Evolutionary conservation across 768 basidiomycete genomes (phyloP).

Genomic region (Rhodotorula diobovata): DNA sequence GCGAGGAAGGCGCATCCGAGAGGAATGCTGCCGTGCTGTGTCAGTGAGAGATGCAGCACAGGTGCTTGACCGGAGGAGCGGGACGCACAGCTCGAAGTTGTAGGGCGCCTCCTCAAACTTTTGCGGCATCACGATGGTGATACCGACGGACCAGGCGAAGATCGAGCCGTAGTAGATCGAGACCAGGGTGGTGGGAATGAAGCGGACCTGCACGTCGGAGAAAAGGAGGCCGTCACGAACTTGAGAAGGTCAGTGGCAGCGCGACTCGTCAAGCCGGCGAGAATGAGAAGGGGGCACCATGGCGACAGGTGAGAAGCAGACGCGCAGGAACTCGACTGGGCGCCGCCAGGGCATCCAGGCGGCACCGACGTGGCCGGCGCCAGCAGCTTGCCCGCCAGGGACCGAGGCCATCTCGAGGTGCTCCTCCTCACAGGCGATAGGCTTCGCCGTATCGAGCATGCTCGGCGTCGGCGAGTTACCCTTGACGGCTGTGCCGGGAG

Average conservation of each 20-base stretch:
- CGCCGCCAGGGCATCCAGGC: conserved; percentile 43
- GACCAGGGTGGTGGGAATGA: conserved; percentile 31
- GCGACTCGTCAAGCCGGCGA: too few relatives aligned
- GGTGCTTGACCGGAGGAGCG: too few relatives aligned
- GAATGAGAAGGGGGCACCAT: conserved; percentile 21
- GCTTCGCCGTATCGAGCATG: not conserved
- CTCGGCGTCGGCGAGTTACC: not conserved
- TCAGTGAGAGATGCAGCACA: too few relatives aligned
- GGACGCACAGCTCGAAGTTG: conserved; percentile 21
- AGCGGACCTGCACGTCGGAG: conserved; percentile 27
- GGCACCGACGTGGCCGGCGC: conserved; percentile 20
- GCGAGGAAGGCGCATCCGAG: conserved; percentile 39
- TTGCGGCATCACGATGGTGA: conserved; percentile 40
- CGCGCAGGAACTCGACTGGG: conserved; percentile 33
- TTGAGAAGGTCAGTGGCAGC: too few relatives aligned
- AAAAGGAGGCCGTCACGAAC: too few relatives aligned
- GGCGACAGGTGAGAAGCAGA: conserved; percentile 30
- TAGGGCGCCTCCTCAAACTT: conserved; percentile 39
- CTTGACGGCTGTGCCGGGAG: not conserved
- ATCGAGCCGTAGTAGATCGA: conserved; percentile 41
- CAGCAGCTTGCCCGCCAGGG: not conserved
- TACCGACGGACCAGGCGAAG: conserved; percentile 38
- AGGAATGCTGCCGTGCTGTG: not conserved
- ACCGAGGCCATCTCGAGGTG: conserved; percentile 9
- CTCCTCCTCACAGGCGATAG: conserved; percentile 3